Conservation (phyloP, 164 flowering plant genomes). For the Chimonanthus praecox region DNA sequence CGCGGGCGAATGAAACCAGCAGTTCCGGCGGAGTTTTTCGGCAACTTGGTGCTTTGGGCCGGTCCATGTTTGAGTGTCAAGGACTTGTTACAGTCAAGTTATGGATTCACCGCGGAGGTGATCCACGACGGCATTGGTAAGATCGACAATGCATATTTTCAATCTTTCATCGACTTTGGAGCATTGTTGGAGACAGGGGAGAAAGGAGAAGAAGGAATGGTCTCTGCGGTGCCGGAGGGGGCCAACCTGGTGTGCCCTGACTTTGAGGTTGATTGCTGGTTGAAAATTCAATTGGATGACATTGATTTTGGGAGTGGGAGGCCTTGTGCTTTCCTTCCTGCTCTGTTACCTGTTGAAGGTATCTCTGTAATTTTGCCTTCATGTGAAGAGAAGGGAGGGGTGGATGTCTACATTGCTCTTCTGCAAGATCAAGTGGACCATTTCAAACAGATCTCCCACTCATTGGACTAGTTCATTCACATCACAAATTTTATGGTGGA, state of each 20-base stretch:
- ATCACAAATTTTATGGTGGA: too few relatives aligned
- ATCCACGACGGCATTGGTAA: slow-evolving; percentile 9
- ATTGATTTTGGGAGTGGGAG: slow-evolving; percentile 17
- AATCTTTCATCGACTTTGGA: slow-evolving; percentile 19
- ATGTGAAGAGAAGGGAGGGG: slow-evolving; percentile 11
- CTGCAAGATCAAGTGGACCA: slow-evolving; percentile 1
- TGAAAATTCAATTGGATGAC: slow-evolving; percentile 11
- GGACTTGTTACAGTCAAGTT: slow-evolving; percentile 9
- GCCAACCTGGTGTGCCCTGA: slow-evolving; percentile 3
- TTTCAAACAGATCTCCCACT: slow-evolving; percentile 5
- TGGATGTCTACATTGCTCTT: slow-evolving; percentile 10
- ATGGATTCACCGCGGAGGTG: neutral
- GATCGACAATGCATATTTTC: slow-evolving; percentile 12
- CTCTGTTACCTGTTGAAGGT: slow-evolving; percentile 14
- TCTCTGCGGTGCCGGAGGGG: neutral
- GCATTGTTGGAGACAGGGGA: neutral
- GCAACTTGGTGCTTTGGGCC: slow-evolving; percentile 18
- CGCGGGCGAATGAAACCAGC: slow-evolving; percentile 9
- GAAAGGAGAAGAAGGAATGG: slow-evolving; percentile 2
- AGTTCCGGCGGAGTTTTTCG: slow-evolving; percentile 6
- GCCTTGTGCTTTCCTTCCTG: slow-evolving; percentile 13
- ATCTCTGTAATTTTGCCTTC: slow-evolving; percentile 10
- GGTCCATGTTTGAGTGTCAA: slow-evolving; percentile 9
- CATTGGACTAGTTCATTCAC: too few relatives aligned
- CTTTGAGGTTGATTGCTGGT: slow-evolving; percentile 17